A percentile compares a stretch with the other conserved stretches of the same genome.
phyloP scores from a whole-genome alignment of 2,329 filamentous ascomycete genomes.

The Reticulascus tulasneorum region DNA sequence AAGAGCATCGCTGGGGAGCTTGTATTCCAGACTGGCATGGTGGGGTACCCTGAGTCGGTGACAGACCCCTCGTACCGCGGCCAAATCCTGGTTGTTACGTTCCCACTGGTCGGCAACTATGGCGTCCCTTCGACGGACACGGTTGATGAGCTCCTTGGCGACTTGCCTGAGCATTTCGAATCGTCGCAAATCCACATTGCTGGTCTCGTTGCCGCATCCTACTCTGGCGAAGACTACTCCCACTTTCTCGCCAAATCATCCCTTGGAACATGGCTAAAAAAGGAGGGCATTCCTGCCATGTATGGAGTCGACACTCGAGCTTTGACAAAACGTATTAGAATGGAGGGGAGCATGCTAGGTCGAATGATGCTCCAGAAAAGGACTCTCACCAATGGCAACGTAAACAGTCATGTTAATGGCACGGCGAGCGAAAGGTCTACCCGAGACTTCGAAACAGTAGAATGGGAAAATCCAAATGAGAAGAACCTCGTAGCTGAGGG shows the following conservation, averaged over 20 bases:
- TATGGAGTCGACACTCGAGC: conserved; percentile 92
- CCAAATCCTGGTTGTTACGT: conserved; percentile 95
- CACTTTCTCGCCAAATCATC: conserved; percentile 91
- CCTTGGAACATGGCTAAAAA: conserved; percentile 90
- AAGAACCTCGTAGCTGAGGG: conserved; percentile 93
- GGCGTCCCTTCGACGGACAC: conserved; percentile 86
- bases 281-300: conserved; percentile 89
- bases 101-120: conserved; percentile 95
- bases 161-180: conserved; percentile 91
- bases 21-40: conserved; percentile 99
- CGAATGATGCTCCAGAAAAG: conserved; percentile 74
- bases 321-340: conserved; percentile 88
- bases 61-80: conserved; percentile 85
- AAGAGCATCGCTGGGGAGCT: conserved; percentile 95
- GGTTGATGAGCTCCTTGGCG: conserved; percentile 77
- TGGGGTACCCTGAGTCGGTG: conserved; percentile 93
- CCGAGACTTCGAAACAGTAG: conserved; percentile 68
- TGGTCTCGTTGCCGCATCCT: conserved; percentile 84
- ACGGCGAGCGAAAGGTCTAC: conserved; percentile 18
- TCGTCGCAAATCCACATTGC: conserved; percentile 89
- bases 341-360: conserved; percentile 95
- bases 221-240: conserved; percentile 91
- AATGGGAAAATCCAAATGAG: conserved; percentile 89
- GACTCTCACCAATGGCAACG: conserved; percentile 38
- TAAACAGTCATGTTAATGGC: conserved; percentile 25